Base-by-base conservation (phyloP, 2,329 filamentous ascomycete genomes). In the Alternaria arborescens region DNA sequence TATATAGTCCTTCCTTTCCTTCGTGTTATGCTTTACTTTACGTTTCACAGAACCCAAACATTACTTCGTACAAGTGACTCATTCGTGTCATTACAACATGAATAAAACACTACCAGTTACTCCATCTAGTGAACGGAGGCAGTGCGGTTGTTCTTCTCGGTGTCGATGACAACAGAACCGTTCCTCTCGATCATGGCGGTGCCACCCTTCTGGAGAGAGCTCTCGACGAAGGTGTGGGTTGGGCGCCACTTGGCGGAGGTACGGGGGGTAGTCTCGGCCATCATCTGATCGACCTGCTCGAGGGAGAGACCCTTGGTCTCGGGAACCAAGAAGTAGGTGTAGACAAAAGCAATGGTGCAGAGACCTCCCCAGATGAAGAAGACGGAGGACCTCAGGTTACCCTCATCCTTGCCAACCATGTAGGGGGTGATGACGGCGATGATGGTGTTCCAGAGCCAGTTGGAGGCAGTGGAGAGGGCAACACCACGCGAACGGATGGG, bases 251-350 rank as follows among this genome's bases (percentile, higher is more conserved):
- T 89, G 78, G 86, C 81, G 2, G 89, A 93, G 14, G 85, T 91
- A 62, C 90, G 87, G 43, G 92, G 91, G 5, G 86, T 91, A 34
- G 87, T 89, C 87, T 94, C 91, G 82, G 93, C 91, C 84, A 94
- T 88, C 91, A 95, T 94, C 83, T 87, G 88, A 74, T 92, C 89
- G 67, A 93, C 91, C 81, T 93, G 89, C 77, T 93, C 90, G 36
- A 93, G 82, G 67, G 88, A 90, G 74, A 92, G 87, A 76, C 90
- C 91, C 80, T 89, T 91, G 2, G 90, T 92, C 80, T 92, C 90
- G 67, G 89, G 92, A 18, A 92, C 88, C 82, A 91, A 87, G 74
- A 84, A 86, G 82, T 88, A 93, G 26, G 92, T 90, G 73, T 93
- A 93, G 55, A 91, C 77, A 14, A 78, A 77, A 50, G 82, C 84